phyloP scores from a whole-genome alignment of 352 stramenopile species.

The Globisporangium nunn region DNA sequence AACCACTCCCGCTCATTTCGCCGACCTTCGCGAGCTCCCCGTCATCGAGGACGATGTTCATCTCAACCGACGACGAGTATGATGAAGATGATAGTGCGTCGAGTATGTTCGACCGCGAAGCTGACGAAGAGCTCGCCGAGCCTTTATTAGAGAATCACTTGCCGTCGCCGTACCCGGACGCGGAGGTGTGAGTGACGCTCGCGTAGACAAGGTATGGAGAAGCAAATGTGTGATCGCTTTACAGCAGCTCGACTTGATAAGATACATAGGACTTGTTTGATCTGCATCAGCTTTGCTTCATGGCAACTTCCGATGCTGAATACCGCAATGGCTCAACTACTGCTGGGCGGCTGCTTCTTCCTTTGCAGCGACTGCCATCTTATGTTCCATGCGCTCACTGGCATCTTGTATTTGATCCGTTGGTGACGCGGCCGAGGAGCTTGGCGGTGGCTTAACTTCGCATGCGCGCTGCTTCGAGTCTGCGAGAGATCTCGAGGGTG shows the following conservation, averaged over 20 bases:
- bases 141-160: slow-evolving; percentile 27
- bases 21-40: slow-evolving; percentile 33
- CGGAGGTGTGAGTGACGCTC: slow-evolving; percentile 8
- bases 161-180: slow-evolving; percentile 18
- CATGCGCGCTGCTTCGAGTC: slow-evolving; percentile 8
- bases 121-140: slow-evolving; percentile 35
- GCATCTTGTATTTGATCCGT: not conserved
- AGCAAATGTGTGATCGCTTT: too few species aligned
- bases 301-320: too few species aligned
- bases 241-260: too few species aligned
- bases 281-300: too few species aligned
- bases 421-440: not conserved
- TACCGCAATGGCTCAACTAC: too few species aligned
- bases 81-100: slow-evolving; percentile 13
- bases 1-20: slow-evolving; percentile 25
- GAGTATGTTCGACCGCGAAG: slow-evolving; percentile 16
- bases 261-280: not conserved
- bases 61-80: slow-evolving; percentile 43
- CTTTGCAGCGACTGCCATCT: slow-evolving; percentile 7
- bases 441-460: not conserved
- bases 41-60: slow-evolving; percentile 40
- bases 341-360: not conserved
- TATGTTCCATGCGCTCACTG: slow-evolving; percentile 8
- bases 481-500: not conserved
- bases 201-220: too few species aligned